Evolutionary conservation across 805 yeast genomes (phyloP).

Genomic region (Pichia occidentalis): DNA sequence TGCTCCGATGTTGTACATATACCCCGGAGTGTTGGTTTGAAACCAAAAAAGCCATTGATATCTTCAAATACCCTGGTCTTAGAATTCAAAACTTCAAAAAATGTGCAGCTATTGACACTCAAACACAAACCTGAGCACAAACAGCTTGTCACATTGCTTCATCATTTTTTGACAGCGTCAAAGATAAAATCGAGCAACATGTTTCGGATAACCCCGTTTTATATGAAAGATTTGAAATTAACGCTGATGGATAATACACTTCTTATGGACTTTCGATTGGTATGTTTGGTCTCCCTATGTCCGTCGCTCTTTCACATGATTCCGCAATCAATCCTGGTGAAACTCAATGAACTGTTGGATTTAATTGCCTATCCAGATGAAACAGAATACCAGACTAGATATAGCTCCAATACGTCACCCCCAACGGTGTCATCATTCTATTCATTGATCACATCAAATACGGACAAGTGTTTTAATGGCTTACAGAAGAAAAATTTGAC

Average conservation of each 20-base stretch:
- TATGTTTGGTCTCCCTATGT: conserved; percentile 13
- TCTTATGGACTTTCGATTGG: conserved; percentile 4
- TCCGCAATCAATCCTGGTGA: conserved; percentile 17
- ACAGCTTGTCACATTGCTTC: no score
- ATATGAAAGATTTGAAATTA: background rate
- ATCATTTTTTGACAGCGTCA: no score
- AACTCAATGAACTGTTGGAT: conserved; percentile 15
- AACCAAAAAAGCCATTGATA: background rate
- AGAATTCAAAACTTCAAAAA: no score
- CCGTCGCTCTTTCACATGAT: conserved; percentile 17
- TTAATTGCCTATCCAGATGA: conserved; percentile 13
- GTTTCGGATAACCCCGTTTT: background rate
- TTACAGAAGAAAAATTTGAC: conserved; percentile 3
- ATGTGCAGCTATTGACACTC: no score
- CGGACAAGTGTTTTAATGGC: conserved; percentile 24
- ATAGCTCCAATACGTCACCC: conserved; percentile 3
- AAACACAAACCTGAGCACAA: no score
- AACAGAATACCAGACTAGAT: conserved; percentile 22
- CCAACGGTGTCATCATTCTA: conserved; percentile 38
- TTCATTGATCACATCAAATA: conserved; percentile 41
- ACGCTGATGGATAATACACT: background rate
- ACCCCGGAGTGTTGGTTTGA: no score
- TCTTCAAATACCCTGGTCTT: no score
- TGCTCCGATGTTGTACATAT: no score
- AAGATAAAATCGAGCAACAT: no score